Percentiles rank a stretch among this genome's conserved stretches.
Conservation (phyloP, 306 rosid species). For the Sphenostylis stenocarpa region DNA sequence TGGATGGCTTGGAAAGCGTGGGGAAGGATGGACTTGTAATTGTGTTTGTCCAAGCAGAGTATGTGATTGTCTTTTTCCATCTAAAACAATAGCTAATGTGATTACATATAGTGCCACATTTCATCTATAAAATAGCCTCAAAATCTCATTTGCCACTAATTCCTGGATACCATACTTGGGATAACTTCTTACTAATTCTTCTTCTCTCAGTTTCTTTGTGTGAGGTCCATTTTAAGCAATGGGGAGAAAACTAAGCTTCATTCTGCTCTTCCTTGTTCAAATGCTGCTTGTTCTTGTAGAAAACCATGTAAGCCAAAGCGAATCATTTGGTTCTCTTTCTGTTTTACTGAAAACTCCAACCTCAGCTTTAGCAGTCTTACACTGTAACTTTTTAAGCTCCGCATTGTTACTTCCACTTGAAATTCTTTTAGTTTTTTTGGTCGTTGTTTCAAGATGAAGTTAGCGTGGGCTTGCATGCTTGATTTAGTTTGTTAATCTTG, state of each 20-base stretch:
- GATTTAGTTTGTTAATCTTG: not conserved
- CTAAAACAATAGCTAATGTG: not conserved
- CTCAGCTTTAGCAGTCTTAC: not conserved
- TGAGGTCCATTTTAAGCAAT: conserved; percentile 39
- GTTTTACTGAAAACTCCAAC: not conserved
- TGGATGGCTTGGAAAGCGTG: not conserved
- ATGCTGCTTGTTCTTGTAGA: conserved; percentile 40
- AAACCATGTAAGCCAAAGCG: conserved; percentile 56
- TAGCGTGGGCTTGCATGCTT: not conserved
- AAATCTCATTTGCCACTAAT: conserved; percentile 2
- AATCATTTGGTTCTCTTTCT: not conserved
- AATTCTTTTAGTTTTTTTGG: not conserved
- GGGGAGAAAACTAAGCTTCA: conserved; percentile 38
- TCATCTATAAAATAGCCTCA: conserved; percentile 31
- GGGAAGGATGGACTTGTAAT: not conserved
- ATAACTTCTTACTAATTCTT: conserved; percentile 6
- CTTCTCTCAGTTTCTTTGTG: conserved; percentile 16
- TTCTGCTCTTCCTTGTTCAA: conserved; percentile 32
- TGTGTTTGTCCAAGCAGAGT: not conserved
- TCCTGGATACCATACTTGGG: conserved; percentile 28
- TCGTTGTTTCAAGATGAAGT: not conserved
- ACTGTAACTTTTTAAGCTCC: conserved; percentile 9
- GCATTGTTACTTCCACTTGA: not conserved
- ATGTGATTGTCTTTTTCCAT: conserved; percentile 2
- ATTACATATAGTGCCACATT: conserved; percentile 13